Evolutionary conservation across 257 asterid genomes (phyloP).

Genomic region (Jacaranda mimosifolia): DNA sequence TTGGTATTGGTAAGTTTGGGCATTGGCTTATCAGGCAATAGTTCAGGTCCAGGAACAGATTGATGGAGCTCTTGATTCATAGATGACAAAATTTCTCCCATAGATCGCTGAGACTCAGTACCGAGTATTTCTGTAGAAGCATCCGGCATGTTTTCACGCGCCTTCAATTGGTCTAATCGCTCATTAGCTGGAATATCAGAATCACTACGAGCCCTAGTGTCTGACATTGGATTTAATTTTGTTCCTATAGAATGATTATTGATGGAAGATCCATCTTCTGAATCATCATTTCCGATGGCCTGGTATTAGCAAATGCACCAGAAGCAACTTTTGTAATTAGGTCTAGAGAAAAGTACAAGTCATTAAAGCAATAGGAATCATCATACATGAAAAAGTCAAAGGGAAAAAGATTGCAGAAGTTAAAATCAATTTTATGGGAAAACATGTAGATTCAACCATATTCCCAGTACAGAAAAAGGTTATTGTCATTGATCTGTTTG

Average conservation of each 20-base stretch:
- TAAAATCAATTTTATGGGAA: not conserved
- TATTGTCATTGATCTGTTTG: not conserved
- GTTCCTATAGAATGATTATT: conserved; percentile 43
- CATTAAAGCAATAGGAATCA: not conserved
- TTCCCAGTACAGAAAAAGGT: not conserved
- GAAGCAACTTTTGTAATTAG: conserved; percentile 34
- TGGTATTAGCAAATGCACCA: conserved; percentile 48
- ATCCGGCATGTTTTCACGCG: conserved; percentile 52
- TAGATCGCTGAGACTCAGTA: conserved; percentile 78
- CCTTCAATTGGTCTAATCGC: conserved; percentile 58
- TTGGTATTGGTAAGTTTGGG: conserved; percentile 54
- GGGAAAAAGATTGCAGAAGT: conserved; percentile 4
- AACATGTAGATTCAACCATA: not conserved
- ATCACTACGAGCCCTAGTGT: conserved; percentile 50
- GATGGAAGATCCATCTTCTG: conserved; percentile 65
- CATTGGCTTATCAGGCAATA: conserved; percentile 59
- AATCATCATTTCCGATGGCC: conserved; percentile 79
- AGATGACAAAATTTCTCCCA: conserved; percentile 81
- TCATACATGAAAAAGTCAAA: conserved; percentile 1
- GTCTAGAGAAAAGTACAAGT: conserved; percentile 3
- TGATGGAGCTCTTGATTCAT: conserved; percentile 77
- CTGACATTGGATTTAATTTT: conserved; percentile 49
- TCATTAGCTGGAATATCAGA: conserved; percentile 60
- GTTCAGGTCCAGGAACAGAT: conserved; percentile 62
- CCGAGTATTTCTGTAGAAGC: conserved; percentile 53